Base-by-base conservation (phyloP, 345 rosid species). In the Ceriops zippeliana region DNA sequence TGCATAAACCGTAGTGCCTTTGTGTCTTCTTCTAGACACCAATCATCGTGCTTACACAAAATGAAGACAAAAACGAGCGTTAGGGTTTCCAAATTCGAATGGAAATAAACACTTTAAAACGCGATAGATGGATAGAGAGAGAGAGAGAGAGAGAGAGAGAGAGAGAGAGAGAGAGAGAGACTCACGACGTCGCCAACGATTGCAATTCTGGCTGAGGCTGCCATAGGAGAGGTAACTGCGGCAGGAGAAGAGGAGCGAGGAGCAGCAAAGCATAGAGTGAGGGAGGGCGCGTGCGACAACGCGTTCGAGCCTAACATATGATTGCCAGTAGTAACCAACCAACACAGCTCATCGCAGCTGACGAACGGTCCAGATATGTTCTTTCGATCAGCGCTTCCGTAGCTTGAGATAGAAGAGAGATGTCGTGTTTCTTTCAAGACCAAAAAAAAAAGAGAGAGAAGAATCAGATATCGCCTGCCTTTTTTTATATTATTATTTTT, bases 1-100 rank as follows among this genome's bases (percentile, higher is more conserved):
- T 84, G 80, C 51, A 92, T 73, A 38, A 75, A 63, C 63, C 74
- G 88, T 70, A 93, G 97, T 17, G 97, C 97, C 74, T 84, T 89
- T 21, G 78, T 78, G 76, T 93, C 98, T 76, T 89, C 90, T 69
- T 82, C 84, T 28, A 87, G 80, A 75, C 81, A 70, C 97, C 96
- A 93, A 65, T 78, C 76, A 52, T 87, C 96, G 76, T 89, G 98
- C 97, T 90, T 83, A 75, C 63, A 71, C 4, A 31, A 65, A 64
- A 10, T 13, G 22, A 15, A 1, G 7, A 54, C 54, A 6, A n/a
- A 24, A 56, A 24, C 8, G 7, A 61, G 31, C 57, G 47, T 53
- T 46, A 49, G 28, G 46, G 32, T 64, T 65, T 65, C 58, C 1
- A 35, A 62, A 31, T 34, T 24, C 16, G 4, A 32, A 58, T 6